Base-by-base conservation (phyloP, 768 basidiomycete species). In the Crassisporium funariophilum region DNA sequence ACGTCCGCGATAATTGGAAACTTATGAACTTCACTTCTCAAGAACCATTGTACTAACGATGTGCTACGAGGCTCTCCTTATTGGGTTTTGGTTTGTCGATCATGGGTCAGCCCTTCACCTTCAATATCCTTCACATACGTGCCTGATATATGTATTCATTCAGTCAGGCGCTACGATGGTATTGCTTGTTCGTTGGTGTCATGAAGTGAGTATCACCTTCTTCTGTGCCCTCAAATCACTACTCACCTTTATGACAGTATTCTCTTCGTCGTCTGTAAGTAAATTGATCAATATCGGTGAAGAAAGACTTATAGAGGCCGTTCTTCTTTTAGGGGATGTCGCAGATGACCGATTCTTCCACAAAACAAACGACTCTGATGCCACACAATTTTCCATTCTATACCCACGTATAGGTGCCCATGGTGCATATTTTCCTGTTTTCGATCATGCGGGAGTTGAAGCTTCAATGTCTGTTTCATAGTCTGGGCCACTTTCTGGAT, bases 31-130 rank as follows among this genome's bases (percentile, higher is more conserved):
- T 43, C 25, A 22, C 23, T 17, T 22, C 35, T 41, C 8, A 64
- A 97, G 94, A 49, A 95, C 94, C 19, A 93, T 95, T 56, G 49
- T 88, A 8, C 77, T 95, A 33, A 94, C 91, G 17, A 56, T 90
- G 17, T 63, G 83, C 8, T 95, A 91, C 56, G 93, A 97, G 65
- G 92, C 80, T 7, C 69, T 97, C 17, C 73, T 98, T 37, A 79
- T 98, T 46, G 94, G 91, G 0, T 90, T 98, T 55, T 97, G 95
- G 94, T 97, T 95, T 63, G 83, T 94, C 35, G 91, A 86, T 60
- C 95, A 98, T 64, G 93, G 77, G 91, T 87, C 65, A 55, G 85
- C 75, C 42, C 13, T 52, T 46, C 21, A 15, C 19, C 38, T 53
- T 19, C 15, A n/a, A n/a, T n/a, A 21, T 38, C 37, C n/a, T 13